Conservation (phyloP, 2,329 filamentous ascomycete genomes). For the Uncinocarpus reesii region DNA sequence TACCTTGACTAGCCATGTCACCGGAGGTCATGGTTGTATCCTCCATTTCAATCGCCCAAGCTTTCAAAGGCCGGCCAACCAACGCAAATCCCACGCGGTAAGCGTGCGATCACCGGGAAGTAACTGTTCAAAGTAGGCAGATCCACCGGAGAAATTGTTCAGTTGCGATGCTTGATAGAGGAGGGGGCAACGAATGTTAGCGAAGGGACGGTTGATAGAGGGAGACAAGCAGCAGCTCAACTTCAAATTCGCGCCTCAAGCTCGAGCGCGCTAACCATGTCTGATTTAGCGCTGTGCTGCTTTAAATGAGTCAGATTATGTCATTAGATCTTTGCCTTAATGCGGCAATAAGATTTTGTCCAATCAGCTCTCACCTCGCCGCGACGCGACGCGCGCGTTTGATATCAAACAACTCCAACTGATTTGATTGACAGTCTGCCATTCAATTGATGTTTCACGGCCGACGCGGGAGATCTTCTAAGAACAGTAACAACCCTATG, state of each 20-base stretch:
- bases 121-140: not conserved
- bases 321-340: not conserved
- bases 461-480: no score
- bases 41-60: constrained; percentile 24
- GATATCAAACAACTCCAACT: not conserved
- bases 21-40: constrained; percentile 24
- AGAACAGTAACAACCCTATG: no score
- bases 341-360: not conserved
- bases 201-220: not conserved
- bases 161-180: not conserved
- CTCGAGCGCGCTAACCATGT: constrained; percentile 8
- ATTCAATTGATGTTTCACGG: no score
- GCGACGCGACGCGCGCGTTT: constrained; percentile 5
- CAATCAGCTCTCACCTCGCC: not conserved
- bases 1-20: constrained; percentile 24
- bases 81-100: not conserved
- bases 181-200: not conserved
- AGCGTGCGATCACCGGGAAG: constrained; percentile 7
- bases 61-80: not conserved
- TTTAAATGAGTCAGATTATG: not conserved
- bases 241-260: constrained; percentile 9
- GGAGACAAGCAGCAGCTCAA: not conserved
- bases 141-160: not conserved
- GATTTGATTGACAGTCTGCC: no score
- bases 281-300: not conserved